Conservation (phyloP, 768 basidiomycete genomes). For the Suillus occidentalis region DNA sequence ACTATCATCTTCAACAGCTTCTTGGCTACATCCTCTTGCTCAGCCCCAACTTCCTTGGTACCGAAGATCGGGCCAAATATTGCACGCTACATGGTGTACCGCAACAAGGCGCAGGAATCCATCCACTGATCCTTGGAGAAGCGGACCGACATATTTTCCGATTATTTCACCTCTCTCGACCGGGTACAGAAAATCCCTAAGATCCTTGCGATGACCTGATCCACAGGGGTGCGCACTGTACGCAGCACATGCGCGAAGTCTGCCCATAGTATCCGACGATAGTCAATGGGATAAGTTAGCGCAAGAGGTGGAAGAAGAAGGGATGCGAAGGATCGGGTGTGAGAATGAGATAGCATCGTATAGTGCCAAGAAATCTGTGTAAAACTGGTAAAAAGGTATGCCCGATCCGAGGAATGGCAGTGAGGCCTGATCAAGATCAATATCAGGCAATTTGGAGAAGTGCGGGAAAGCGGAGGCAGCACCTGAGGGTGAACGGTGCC, state of each 20-base stretch:
- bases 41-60: slow-evolving; percentile 17
- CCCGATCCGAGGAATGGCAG: slow-evolving; percentile 56
- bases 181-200: slow-evolving; percentile 71
- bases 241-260: slow-evolving; percentile 68
- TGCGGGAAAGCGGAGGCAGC: slow-evolving; percentile 4
- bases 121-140: slow-evolving; percentile 42
- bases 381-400: slow-evolving; percentile 91
- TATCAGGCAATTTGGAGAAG: not conserved
- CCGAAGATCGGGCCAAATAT: slow-evolving; percentile 68
- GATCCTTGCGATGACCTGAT: slow-evolving; percentile 52
- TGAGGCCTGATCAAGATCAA: slow-evolving; percentile 53
- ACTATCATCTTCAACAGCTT: slow-evolving; percentile 55
- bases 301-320: slow-evolving; percentile 77
- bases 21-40: slow-evolving; percentile 20
- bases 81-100: slow-evolving; percentile 75
- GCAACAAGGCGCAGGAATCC: slow-evolving; percentile 70
- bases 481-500: slow-evolving; percentile 47
- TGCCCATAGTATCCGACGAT: slow-evolving; percentile 80
- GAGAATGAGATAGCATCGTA: slow-evolving; percentile 91
- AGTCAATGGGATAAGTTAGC: slow-evolving; percentile 78
- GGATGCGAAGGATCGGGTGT: slow-evolving; percentile 66
- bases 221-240: slow-evolving; percentile 53
- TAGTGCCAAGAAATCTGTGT: slow-evolving; percentile 86
- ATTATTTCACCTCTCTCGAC: slow-evolving; percentile 62
- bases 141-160: slow-evolving; percentile 59